Evolutionary conservation across 2,329 filamentous ascomycete genomes (phyloP).

Genomic region (Magnaporthiopsis incrustans): DNA sequence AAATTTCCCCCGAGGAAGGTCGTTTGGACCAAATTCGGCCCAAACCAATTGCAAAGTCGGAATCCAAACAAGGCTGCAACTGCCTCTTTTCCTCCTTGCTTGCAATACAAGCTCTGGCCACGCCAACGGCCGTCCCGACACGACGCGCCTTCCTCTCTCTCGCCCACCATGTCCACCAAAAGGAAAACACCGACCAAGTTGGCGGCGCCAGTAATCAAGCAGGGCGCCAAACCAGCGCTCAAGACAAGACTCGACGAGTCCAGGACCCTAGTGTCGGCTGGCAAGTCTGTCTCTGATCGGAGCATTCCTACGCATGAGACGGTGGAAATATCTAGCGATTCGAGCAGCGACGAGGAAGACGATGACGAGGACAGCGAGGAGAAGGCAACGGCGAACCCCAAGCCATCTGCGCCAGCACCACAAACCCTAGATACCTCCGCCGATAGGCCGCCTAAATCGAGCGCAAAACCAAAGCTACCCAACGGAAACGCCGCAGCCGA

Average conservation of each 20-base stretch:
- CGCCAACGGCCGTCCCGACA: neutral
- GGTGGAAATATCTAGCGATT: conserved; percentile 52
- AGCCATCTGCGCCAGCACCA: conserved; percentile 8
- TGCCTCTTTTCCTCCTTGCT: conserved; percentile 1
- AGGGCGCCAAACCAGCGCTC: conserved; percentile 40
- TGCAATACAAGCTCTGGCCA: neutral
- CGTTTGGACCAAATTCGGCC: neutral
- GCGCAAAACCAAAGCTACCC: neutral
- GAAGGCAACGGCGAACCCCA: conserved; percentile 6
- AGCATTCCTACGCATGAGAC: conserved; percentile 25
- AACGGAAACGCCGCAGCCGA: conserved; percentile 19
- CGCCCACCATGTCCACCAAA: conserved; percentile 46
- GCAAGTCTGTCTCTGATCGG: conserved; percentile 17
- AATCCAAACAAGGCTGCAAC: conserved; percentile 2
- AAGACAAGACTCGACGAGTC: conserved; percentile 50
- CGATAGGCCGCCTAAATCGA: neutral
- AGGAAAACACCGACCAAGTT: conserved; percentile 51
- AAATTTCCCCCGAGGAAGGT: conserved; percentile 9
- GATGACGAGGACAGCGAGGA: conserved; percentile 15
- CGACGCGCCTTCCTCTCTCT: neutral
- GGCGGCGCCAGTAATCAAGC: conserved; percentile 45
- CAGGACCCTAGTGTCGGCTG: conserved; percentile 42
- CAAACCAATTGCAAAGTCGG: conserved; percentile 4
- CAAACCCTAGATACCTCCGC: neutral
- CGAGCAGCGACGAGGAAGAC: conserved; percentile 37